A percentile compares a stretch with the other conserved stretches of the same genome.
These are phyloP conservation scores for Boletellus sp. DNA, from an alignment of 768 basidiomycete species.

Conservation along the genomic window DNA sequence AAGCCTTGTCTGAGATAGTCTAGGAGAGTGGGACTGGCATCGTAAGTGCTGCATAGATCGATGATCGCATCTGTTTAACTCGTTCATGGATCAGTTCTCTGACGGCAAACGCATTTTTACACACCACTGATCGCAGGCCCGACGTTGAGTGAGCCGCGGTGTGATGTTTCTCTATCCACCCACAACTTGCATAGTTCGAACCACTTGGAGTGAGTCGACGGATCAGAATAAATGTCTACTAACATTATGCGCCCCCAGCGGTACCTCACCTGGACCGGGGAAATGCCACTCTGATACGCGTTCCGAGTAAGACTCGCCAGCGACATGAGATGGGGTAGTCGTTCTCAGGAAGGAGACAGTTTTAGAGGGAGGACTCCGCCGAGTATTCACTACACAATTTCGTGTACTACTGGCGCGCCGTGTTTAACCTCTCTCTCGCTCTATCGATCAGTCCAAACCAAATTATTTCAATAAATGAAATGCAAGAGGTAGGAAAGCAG, in stretches of 20 bases:
- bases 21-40: slow-evolving; percentile 65
- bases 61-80: slow-evolving; percentile 61
- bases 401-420: background rate
- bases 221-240: slow-evolving; percentile 2
- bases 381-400: background rate
- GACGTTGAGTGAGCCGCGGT: slow-evolving; percentile 37
- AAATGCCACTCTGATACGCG: slow-evolving; percentile 67
- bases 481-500: background rate
- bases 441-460: background rate
- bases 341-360: too few relatives aligned
- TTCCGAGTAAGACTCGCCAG: slow-evolving; percentile 67
- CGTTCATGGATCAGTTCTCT: slow-evolving; percentile 1
- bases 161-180: slow-evolving; percentile 45
- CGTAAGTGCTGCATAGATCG: slow-evolving; percentile 60
- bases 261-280: slow-evolving; percentile 54
- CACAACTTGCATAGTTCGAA: slow-evolving; percentile 58
- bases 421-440: background rate
- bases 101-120: slow-evolving; percentile 1
- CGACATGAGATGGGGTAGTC: slow-evolving; percentile 44
- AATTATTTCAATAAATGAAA: background rate
- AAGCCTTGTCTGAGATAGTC: slow-evolving; percentile 63
- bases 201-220: slow-evolving; percentile 48
- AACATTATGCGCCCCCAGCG: background rate
- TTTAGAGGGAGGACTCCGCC: too few relatives aligned
- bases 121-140: slow-evolving; percentile 61